Percentiles rank a stretch among this genome's conserved stretches.
Evolutionary conservation across 2,329 filamentous ascomycete species (phyloP).

Genomic region (Graphilbum ipis-grandicollis): DNA sequence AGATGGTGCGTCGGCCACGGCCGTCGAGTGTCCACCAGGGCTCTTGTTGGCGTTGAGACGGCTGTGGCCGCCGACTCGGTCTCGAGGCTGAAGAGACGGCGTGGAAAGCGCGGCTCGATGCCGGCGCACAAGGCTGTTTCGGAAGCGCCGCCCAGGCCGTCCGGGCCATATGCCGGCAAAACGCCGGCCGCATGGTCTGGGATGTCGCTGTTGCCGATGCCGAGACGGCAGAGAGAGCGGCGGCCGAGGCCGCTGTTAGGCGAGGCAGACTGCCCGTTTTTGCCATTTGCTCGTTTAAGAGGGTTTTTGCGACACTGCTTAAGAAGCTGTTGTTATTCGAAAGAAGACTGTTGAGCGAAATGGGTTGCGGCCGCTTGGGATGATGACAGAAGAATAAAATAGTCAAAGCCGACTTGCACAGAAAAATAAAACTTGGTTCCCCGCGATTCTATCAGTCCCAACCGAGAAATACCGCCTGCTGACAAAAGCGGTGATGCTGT

Average conservation of each 20-base stretch:
- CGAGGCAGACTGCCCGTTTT: constrained; percentile 10
- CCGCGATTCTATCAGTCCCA: neutral
- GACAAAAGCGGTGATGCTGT: neutral
- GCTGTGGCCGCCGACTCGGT: neutral
- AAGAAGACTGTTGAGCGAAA: no score
- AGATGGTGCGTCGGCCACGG: constrained; percentile 53
- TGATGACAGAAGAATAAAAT: no score
- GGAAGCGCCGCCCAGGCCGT: constrained; percentile 5
- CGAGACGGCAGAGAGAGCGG: constrained; percentile 3
- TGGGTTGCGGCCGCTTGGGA: no score
- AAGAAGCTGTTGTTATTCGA: no score
- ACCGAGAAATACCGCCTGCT: constrained; percentile 5
- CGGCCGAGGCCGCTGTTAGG: constrained; percentile 6
- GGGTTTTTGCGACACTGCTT: no score
- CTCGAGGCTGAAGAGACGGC: neutral
- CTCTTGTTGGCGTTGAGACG: constrained; percentile 9
- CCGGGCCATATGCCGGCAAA: constrained; percentile 6
- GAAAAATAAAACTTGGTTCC: neutral
- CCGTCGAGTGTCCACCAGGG: constrained; percentile 8
- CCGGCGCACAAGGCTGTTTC: neutral
- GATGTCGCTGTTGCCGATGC: neutral
- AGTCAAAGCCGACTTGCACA: no score
- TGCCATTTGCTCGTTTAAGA: no score
- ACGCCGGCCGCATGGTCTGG: constrained; percentile 4
- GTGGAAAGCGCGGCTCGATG: constrained; percentile 1